phyloP scores from a whole-genome alignment of 495 filamentous ascomycete species.

The Aspergillus mulundensis region DNA sequence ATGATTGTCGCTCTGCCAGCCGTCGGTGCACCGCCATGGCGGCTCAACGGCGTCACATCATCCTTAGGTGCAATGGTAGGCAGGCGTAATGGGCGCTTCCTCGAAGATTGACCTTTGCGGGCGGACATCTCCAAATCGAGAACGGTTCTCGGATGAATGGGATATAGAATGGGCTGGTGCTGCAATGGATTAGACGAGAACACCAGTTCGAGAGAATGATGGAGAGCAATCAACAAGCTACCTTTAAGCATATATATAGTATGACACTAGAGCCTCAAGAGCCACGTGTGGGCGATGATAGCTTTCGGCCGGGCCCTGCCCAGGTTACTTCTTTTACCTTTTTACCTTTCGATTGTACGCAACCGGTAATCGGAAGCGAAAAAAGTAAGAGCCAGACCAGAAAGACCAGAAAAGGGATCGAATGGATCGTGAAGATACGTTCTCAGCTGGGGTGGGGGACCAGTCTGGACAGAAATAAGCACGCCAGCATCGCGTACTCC shows the following conservation, averaged over 20 bases:
- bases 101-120: constrained; percentile 30
- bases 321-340: neutral
- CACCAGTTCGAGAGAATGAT: neutral
- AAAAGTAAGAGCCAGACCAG: neutral
- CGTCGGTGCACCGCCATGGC: constrained; percentile 1
- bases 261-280: constrained; percentile 3
- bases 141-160: constrained; percentile 32
- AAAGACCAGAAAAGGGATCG: neutral
- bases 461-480: constrained; percentile 13
- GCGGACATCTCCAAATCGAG: constrained; percentile 36
- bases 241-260: constrained; percentile 10
- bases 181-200: constrained; percentile 2
- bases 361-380: constrained; percentile 14
- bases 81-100: constrained; percentile 36
- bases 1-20: constrained; percentile 27
- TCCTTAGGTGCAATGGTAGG: constrained; percentile 50
- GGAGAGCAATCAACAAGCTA: neutral
- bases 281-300: constrained; percentile 3
- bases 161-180: constrained; percentile 3
- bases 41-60: constrained; percentile 19
- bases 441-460: constrained; percentile 11
- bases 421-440: constrained; percentile 9
- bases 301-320: neutral
- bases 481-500: constrained; percentile 10
- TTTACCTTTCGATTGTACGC: neutral